These are phyloP conservation scores for Seminavis robusta DNA, from an alignment of 108 stramenopile genomes.

Conservation along the genomic window DNA sequence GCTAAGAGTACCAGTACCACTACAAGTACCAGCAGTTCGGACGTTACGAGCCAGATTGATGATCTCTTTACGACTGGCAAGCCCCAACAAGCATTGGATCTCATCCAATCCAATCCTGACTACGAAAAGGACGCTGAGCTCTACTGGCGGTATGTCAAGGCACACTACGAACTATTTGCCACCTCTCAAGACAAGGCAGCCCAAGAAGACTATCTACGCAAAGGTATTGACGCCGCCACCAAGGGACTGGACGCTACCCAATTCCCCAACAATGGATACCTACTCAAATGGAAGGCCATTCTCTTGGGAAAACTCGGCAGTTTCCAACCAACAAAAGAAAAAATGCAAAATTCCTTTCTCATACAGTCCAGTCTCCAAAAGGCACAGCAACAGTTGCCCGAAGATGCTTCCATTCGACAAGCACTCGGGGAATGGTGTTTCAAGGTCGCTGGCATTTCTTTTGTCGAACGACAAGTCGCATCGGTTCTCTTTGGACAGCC, in stretches of 20 bases:
- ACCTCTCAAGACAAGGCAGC: neutral
- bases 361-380: neutral
- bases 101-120: too few species aligned
- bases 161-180: neutral
- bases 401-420: slow-evolving; percentile 3
- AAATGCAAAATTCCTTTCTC: slow-evolving; percentile 2
- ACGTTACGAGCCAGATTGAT: too few species aligned
- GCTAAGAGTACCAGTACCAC: too few species aligned
- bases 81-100: too few species aligned
- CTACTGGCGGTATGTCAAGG: slow-evolving; percentile 4
- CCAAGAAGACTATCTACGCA: neutral
- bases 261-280: neutral
- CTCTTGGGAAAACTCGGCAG: neutral
- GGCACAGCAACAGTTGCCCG: neutral
- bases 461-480: neutral
- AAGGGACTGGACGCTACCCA: neutral
- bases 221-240: neutral
- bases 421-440: slow-evolving; percentile 5
- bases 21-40: too few species aligned
- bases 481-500: neutral
- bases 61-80: too few species aligned
- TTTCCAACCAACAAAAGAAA: neutral
- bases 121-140: neutral
- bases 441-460: neutral
- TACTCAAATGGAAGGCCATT: slow-evolving; percentile 4